phyloP scores from a whole-genome alignment of 2,329 filamentous ascomycete species.

The Fusarium ambrosium region DNA sequence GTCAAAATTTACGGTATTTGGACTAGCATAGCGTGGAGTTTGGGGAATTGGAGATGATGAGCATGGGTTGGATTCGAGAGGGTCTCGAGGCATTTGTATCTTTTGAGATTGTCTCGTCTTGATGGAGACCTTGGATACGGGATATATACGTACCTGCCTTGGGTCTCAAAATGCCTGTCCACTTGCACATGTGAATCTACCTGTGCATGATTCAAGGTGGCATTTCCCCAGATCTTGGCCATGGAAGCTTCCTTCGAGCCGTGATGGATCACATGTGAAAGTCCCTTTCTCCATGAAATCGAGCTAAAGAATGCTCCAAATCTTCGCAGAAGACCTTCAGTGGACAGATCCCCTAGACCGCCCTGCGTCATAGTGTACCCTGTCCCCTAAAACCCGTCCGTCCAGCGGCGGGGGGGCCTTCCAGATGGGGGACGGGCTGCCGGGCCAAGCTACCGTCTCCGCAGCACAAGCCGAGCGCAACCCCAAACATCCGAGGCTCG shows the following conservation, averaged over 20 bases:
- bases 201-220: conserved; percentile 3
- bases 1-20: conserved; percentile 34
- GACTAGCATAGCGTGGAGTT: conserved; percentile 27
- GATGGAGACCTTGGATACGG: not conserved
- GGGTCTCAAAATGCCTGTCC: not conserved
- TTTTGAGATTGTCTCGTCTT: not conserved
- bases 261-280: conserved; percentile 38
- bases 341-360: conserved; percentile 14
- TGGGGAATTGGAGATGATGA: conserved; percentile 14
- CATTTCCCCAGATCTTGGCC: conserved; percentile 41
- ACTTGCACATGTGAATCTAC: conserved; percentile 24
- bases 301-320: conserved; percentile 13
- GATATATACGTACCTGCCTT: conserved; percentile 9
- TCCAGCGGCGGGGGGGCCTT: not conserved
- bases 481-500: conserved; percentile 39
- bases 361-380: conserved; percentile 36
- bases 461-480: conserved; percentile 41
- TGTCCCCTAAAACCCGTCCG: conserved; percentile 13
- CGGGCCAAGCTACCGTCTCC: conserved; percentile 32
- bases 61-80: conserved; percentile 5
- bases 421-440: not conserved
- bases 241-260: conserved; percentile 17
- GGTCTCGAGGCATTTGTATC: conserved; percentile 4
- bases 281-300: not conserved
- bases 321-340: conserved; percentile 3